phyloP scores from a whole-genome alignment of 352 stramenopile species.

The Phytophthora brassicae region DNA sequence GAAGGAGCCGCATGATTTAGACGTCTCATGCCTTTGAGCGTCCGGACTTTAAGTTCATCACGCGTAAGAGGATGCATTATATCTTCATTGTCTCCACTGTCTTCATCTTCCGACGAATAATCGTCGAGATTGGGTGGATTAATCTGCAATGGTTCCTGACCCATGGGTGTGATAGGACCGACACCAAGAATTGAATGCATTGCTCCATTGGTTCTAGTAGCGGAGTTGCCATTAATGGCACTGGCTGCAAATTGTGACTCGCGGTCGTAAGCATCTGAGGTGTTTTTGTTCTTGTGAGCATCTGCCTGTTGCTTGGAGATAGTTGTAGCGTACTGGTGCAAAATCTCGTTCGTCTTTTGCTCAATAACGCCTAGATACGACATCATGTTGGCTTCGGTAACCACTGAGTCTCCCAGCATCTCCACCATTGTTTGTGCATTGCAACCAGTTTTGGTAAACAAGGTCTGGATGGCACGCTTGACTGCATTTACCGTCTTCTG shows the following conservation, averaged over 20 bases:
- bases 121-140: slow-evolving; percentile 94
- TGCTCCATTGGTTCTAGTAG: slow-evolving; percentile 19
- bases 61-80: slow-evolving; percentile 88
- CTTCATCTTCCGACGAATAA: slow-evolving; percentile 91
- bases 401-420: slow-evolving; percentile 79
- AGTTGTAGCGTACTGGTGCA: slow-evolving; percentile 84
- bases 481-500: slow-evolving; percentile 90
- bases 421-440: slow-evolving; percentile 82
- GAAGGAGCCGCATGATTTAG: slow-evolving; percentile 49
- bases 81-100: slow-evolving; percentile 88
- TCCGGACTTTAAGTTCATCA: slow-evolving; percentile 91
- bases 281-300: slow-evolving; percentile 32
- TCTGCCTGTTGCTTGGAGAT: slow-evolving; percentile 46
- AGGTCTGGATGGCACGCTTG: slow-evolving; percentile 77
- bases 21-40: slow-evolving; percentile 79
- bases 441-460: slow-evolving; percentile 86
- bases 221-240: slow-evolving; percentile 13
- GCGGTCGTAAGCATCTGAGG: slow-evolving; percentile 41
- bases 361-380: slow-evolving; percentile 95
- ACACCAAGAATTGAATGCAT: slow-evolving; percentile 81
- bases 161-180: slow-evolving; percentile 88
- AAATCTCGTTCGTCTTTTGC: slow-evolving; percentile 92
- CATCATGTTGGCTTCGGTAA: slow-evolving; percentile 96
- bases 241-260: slow-evolving; percentile 43
- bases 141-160: slow-evolving; percentile 89